Evolutionary conservation across 768 basidiomycete species (phyloP), one percentile per base, ranked within the genome.

Genomic region (Mrakia frigida): DNA sequence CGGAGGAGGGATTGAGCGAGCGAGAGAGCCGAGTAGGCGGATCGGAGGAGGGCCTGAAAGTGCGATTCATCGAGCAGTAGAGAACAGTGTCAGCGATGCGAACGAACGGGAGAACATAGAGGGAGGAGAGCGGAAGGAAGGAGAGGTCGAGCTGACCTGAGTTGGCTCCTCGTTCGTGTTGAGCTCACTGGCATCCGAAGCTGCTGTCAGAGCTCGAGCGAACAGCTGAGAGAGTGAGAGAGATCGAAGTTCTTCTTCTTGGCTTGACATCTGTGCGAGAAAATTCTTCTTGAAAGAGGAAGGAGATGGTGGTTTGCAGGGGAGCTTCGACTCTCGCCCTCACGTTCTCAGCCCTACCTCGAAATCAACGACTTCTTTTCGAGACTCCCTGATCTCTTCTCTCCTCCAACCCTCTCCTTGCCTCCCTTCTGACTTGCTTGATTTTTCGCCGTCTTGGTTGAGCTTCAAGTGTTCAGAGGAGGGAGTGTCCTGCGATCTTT

Each of bases 191-290:
- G 73, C 65, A 14, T 71, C 63, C 16, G 73, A 70, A 53, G 73
- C 77, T 2, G 67, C 52, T 14, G 33, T n/a, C 3, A 78, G 60
- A 16, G 77, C 77, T 21, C 53, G 39, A 9, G 67, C 59, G 46
- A 78, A 73, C 23, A 78, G 67, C 68, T 78, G 73, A 21, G 77
- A 70, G 43, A 78, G 56, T 13, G 77, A 78, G 1, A 78, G 73
- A 25, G 65, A 46, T 21, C 52, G 56, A 0, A 78, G 77, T 4
- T 68, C 72, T 23, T 73, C 56, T 2, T 56, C 52, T 25, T 50
- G 43, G 18, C 21, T 43, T 11, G 70, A 77, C 76, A 73, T 77
- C 11, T n/a, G 28, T 16, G 18, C 3, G 25, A 6, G 31, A 23
- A 52, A 52, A 14, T 21, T 6, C 35, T n/a, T 31, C n/a, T 50